phyloP scores from a whole-genome alignment of 2,329 filamentous ascomycete species.

The Parastagonospora avenae region DNA sequence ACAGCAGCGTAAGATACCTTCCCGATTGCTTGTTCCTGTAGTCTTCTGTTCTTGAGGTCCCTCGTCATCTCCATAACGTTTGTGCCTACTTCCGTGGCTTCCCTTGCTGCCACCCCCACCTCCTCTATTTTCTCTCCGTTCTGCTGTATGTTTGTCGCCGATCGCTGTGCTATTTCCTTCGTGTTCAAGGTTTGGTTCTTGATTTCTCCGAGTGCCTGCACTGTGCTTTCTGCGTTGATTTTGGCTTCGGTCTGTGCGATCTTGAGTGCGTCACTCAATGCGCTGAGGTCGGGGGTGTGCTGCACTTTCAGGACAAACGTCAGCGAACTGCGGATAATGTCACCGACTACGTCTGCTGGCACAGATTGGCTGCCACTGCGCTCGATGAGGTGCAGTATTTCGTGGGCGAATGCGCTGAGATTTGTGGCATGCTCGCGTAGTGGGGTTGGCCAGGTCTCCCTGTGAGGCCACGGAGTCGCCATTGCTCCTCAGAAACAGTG shows the following conservation, averaged over 20 bases:
- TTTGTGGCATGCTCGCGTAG: background rate
- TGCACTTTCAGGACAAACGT: constrained; percentile 21
- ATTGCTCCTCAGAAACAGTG: constrained; percentile 7
- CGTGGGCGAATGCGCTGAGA: background rate
- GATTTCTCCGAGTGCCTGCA: constrained; percentile 12
- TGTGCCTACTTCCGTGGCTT: constrained; percentile 14
- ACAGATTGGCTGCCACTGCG: constrained; percentile 13
- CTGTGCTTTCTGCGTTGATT: constrained; percentile 7
- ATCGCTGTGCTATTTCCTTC: constrained; percentile 5
- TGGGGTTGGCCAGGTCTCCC: constrained; percentile 6
- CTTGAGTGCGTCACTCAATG: constrained; percentile 14
- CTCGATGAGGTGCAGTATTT: background rate
- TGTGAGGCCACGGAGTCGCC: constrained; percentile 9
- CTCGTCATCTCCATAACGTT: constrained; percentile 9
- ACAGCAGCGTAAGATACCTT: constrained; percentile 12
- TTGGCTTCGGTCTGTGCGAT: constrained; percentile 18
- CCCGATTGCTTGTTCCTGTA: constrained; percentile 7
- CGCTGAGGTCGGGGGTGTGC: constrained; percentile 17
- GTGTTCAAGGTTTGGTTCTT: constrained; percentile 10
- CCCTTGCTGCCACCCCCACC: constrained; percentile 15
- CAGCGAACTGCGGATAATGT: constrained; percentile 13
- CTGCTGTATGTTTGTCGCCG: constrained; percentile 11
- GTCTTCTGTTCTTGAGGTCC: constrained; percentile 12
- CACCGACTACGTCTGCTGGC: constrained; percentile 14
- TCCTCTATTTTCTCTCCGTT: constrained; percentile 15